These are phyloP conservation scores for Raddia distichophylla DNA, from an alignment of 176 grass and related monocot species.

Conservation along the genomic window DNA sequence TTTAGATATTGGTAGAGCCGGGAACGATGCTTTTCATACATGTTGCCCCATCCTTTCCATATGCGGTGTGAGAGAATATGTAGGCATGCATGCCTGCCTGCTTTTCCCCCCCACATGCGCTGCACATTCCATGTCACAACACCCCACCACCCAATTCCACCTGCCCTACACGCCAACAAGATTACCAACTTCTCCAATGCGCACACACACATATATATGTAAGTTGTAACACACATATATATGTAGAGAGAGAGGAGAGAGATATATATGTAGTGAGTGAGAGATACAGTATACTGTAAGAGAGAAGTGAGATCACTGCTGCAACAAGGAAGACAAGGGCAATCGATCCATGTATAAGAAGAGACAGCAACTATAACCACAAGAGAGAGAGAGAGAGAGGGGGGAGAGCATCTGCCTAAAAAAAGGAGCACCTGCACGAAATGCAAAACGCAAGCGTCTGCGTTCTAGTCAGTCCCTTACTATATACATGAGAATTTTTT, in stretches of 20 bases:
- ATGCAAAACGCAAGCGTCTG: too few species aligned
- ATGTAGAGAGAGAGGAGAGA: not conserved
- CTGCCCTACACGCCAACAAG: too few species aligned
- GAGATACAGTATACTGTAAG: not conserved
- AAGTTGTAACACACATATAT: too few species aligned
- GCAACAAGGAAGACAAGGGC: conserved; percentile 13
- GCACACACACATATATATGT: too few species aligned
- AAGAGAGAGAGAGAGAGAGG: not conserved
- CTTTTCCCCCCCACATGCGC: conserved; percentile 33
- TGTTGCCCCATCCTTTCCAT: not conserved
- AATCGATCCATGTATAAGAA: conserved; percentile 4
- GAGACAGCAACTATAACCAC: not conserved
- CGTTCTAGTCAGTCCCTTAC: too few species aligned
- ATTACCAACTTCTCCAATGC: too few species aligned
- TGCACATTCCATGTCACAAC: too few species aligned
- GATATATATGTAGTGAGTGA: too few species aligned
- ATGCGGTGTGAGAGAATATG: not conserved
- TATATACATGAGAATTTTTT: too few species aligned
- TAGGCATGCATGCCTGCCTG: not conserved
- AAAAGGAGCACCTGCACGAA: too few species aligned
- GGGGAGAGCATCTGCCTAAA: not conserved
- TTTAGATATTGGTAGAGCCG: too few species aligned
- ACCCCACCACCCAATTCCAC: too few species aligned
- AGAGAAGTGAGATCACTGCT: conserved; percentile 2
- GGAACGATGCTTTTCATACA: not conserved